Evolutionary conservation across 345 rosid species (phyloP).

Genomic region (Eucalyptus dawsonii): DNA sequence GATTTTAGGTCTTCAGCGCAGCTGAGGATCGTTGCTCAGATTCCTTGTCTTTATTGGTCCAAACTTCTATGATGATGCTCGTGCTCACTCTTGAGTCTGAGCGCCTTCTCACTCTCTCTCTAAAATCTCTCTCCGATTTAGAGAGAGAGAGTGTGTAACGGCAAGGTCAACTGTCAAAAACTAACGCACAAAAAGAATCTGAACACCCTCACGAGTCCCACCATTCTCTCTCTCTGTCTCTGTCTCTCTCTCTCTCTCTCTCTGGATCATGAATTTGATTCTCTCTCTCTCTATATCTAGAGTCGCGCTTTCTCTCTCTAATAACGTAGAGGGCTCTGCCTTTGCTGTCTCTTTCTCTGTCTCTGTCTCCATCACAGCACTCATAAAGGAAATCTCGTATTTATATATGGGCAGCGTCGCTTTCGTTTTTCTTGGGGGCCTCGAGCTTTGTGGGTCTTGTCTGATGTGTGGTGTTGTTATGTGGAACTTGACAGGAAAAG

Average conservation of each 20-base stretch:
- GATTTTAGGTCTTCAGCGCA: slow-evolving; percentile 1
- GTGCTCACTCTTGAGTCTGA: background rate
- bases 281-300: background rate
- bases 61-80: slow-evolving; percentile 2
- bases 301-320: slow-evolving; percentile 2
- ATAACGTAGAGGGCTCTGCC: slow-evolving; percentile 19
- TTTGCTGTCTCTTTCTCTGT: slow-evolving; percentile 32
- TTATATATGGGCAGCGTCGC: background rate
- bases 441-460: background rate
- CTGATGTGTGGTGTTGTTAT: background rate
- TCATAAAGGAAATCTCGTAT: background rate
- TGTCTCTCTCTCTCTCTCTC: background rate
- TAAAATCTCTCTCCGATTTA: background rate
- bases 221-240: slow-evolving; percentile 21
- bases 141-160: slow-evolving; percentile 32
- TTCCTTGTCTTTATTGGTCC: slow-evolving; percentile 2
- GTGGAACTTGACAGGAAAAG: slow-evolving; percentile 34
- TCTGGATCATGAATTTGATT: background rate
- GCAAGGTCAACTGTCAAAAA: slow-evolving; percentile 90
- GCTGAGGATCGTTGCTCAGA: background rate
- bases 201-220: slow-evolving; percentile 42
- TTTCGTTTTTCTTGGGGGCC: background rate
- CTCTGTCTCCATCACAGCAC: slow-evolving; percentile 7
- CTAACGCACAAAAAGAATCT: slow-evolving; percentile 65
- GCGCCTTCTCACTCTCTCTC: background rate